A percentile compares a stretch with the other conserved stretches of the same genome.
phyloP scores from a whole-genome alignment of 345 rosid species.

The Ricinus communis region DNA sequence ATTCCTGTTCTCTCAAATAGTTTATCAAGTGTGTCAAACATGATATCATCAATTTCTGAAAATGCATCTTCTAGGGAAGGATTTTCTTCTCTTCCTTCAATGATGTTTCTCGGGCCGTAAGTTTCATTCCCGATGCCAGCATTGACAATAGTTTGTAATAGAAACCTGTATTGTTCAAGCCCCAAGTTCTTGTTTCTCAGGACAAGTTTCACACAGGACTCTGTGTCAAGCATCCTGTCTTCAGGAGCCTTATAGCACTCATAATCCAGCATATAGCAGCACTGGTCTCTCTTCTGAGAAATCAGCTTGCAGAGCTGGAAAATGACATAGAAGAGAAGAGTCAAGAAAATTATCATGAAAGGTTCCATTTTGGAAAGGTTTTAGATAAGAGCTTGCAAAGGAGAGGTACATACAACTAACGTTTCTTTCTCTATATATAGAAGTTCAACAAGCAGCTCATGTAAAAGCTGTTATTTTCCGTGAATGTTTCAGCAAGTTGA shows the following conservation, averaged over 20 bases:
- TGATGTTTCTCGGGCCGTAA: conserved; percentile 54
- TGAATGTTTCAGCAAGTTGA: too few relatives aligned
- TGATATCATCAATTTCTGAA: conserved; percentile 56
- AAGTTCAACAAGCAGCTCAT: too few relatives aligned
- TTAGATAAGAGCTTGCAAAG: too few relatives aligned
- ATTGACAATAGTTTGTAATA: conserved; percentile 52
- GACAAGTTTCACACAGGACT: conserved; percentile 40
- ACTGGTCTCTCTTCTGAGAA: conserved; percentile 32
- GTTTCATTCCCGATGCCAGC: conserved; percentile 78
- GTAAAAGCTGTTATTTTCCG: too few relatives aligned
- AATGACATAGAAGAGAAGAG: conserved; percentile 30
- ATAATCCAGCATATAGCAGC: conserved; percentile 66
- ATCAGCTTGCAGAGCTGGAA: conserved; percentile 32
- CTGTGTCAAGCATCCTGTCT: conserved; percentile 54
- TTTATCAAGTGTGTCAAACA: conserved; percentile 55
- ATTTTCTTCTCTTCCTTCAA: conserved; percentile 54
- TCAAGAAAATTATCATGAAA: conserved; percentile 24
- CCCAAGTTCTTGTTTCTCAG: conserved; percentile 55
- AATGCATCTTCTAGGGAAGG: conserved; percentile 42
- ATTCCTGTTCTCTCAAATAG: conserved; percentile 47
- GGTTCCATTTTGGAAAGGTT: conserved; percentile 33
- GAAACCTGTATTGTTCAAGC: conserved; percentile 63
- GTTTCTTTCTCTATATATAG: too few relatives aligned
- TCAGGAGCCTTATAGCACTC: conserved; percentile 58
- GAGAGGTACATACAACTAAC: too few relatives aligned